Conservation (phyloP, 2,329 filamentous ascomycete species). For the Ophiobolus disseminans region DNA sequence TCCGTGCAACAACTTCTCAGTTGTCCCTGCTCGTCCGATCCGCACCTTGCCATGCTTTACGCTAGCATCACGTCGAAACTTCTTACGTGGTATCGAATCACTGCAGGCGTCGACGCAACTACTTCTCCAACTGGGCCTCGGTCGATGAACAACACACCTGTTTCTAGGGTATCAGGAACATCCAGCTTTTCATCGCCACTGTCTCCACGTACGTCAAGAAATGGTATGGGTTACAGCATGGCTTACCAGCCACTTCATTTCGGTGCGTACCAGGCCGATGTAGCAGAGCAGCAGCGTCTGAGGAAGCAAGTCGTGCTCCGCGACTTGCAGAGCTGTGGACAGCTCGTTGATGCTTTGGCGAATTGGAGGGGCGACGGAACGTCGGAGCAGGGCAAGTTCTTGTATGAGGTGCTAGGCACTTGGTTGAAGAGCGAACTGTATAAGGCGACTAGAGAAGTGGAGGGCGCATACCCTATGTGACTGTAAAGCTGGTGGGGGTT, state of each 20-base stretch:
- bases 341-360: slow-evolving; percentile 38
- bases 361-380: slow-evolving; percentile 31
- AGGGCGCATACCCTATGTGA: slow-evolving; percentile 12
- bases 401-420: slow-evolving; percentile 41
- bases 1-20: slow-evolving; percentile 38
- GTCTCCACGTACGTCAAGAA: slow-evolving; percentile 21
- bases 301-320: slow-evolving; percentile 34
- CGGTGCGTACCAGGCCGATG: slow-evolving; percentile 37
- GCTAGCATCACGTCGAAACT: slow-evolving; percentile 44
- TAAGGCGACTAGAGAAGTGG: slow-evolving; percentile 36
- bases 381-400: slow-evolving; percentile 34
- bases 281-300: slow-evolving; percentile 33
- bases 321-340: slow-evolving; percentile 38
- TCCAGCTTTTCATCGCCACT: slow-evolving; percentile 27
- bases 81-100: slow-evolving; percentile 43
- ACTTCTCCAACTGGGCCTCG: no score
- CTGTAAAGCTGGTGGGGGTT: background rate
- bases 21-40: slow-evolving; percentile 41
- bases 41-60: slow-evolving; percentile 46
- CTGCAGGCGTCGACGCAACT: slow-evolving; percentile 30
- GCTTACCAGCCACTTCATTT: slow-evolving; percentile 35
- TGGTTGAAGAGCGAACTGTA: slow-evolving; percentile 43
- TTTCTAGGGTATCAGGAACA: slow-evolving; percentile 17
- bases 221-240: slow-evolving; percentile 26
- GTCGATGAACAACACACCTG: slow-evolving; percentile 17